phyloP scores from a whole-genome alignment of 768 basidiomycete species.

The Pisolithus tinctorius region DNA sequence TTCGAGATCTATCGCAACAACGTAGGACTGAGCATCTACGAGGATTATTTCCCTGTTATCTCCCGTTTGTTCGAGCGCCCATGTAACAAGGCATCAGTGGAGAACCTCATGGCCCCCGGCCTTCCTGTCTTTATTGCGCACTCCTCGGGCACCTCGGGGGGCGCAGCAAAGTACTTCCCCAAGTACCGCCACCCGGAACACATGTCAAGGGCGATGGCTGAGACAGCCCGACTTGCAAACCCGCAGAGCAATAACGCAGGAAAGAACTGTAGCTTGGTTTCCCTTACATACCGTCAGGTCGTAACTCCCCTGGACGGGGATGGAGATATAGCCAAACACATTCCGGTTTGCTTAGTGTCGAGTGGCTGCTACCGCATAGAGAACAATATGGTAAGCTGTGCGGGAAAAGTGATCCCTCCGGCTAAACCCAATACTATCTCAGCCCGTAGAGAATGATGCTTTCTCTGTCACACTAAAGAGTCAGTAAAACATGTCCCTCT shows the following conservation, averaged over 20 bases:
- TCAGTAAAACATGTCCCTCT: background rate
- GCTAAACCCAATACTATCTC: background rate
- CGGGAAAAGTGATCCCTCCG: background rate
- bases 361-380: constrained; percentile 16
- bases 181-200: constrained; percentile 16
- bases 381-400: constrained; percentile 9
- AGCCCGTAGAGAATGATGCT: constrained; percentile 11
- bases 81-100: constrained; percentile 11
- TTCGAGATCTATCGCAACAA: constrained; percentile 9
- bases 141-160: constrained; percentile 13
- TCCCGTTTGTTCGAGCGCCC: constrained; percentile 14
- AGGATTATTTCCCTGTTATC: constrained; percentile 14
- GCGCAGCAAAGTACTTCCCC: constrained; percentile 10
- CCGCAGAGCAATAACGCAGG: constrained; percentile 6
- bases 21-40: constrained; percentile 12
- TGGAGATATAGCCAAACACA: constrained; percentile 5
- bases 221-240: constrained; percentile 6
- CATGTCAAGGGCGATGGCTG: constrained; percentile 10
- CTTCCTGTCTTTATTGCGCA: constrained; percentile 16
- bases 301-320: constrained; percentile 6
- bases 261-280: constrained; percentile 15
- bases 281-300: constrained; percentile 11
- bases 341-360: constrained; percentile 15
- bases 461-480: constrained; percentile 3
- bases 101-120: constrained; percentile 17